Evolutionary conservation across 495 filamentous ascomycete genomes (phyloP), one percentile per base, ranked within the genome.

Genomic region (Talaromyces proteolyticus): DNA sequence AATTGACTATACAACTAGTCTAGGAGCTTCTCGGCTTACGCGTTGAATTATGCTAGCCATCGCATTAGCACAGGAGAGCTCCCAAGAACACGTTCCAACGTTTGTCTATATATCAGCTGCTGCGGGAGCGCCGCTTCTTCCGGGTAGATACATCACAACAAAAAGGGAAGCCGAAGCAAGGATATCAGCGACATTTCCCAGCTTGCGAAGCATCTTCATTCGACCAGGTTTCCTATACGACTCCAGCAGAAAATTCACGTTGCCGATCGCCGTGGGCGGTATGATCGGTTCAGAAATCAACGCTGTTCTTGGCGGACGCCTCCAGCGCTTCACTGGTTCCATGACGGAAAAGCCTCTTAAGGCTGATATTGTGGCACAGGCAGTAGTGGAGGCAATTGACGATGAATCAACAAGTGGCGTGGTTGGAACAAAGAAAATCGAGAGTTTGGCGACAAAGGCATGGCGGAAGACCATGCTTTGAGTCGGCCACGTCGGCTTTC

Each of bases 81-180:
- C 73, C 19, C 63, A 60, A 29, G 78, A 80, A 42, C 75, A 81
- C 24, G 83, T 88, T 24, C 66, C 76, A 12, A 76, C 81, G 0
- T 95, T 96, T 58, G 81, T 85, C 40, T 98, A 86, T 72, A 84
- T 98, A 44, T 95, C 89, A 25, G 93, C 93, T 11, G 88, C 89
- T 0, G 88, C 76, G 11, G 91, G 90, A 2, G 87, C 89, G 17
- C 87, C 91, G 14, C 69, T 93, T 18, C 76, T 98, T 45, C 93
- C 93, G 18, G 57, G 65, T 8, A 79, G 93, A 58, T 98, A 98
- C 59, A 90, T 98, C 59, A 80, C 76, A 21, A 96, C 92, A 16
- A 98, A 98, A 66, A 70, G 93, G 42, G 89, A 95, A 60, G 93
- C 93, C 14, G 93, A 98, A 72, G 76, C 75, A 26, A 77, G 81